Evolutionary conservation across 176 grass and related monocot genomes (phyloP), one percentile per base, ranked within the genome.

Genomic region (Elymus sibiricus): DNA sequence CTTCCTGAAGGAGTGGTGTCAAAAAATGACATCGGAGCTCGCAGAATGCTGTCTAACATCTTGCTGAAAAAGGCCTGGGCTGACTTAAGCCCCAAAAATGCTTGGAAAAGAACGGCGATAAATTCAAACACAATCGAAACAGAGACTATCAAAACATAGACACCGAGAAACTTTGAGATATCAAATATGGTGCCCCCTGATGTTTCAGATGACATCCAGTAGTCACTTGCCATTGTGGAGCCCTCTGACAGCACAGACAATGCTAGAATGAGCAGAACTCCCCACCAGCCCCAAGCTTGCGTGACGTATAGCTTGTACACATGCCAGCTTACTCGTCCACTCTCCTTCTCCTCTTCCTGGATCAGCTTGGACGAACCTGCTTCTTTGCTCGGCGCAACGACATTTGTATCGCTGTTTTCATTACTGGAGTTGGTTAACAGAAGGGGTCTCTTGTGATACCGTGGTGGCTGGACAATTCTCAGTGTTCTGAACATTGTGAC

Each of bases 1-100:
- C 93, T 93, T 85, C 95, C 93, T 49, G 95, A 95, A 79, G 95
- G 95, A 49, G 95, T 98, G 31, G 93, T 98, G 73, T 98, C 95
- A 27, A 98, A 98, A 86, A 98, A 98, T 44, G 95, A 92, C 95
- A 93, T 93, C 6, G 95, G 95, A 6, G 95, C 95, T 81, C 89
- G 89, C 17, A 98, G 65, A 74, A 98, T 92, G 82, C 95, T 98
- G 61, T 95, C 77, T 61, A 98, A 88, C 82, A 95, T 93, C 80
- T 95, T 90, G 71, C 58, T 87, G 81, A 95, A 98, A 79, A 95
- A 98, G 47, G 74, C 79, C 80, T 98, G 93, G 53, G 91, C 87
- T 26, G 93, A 93, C 70, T 92, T 79, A 55, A 98, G 91, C 12
- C 95, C 95, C 83, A 93, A 67, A 76, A 90, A 82, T 73, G 87